A percentile compares a stretch with the other conserved stretches of the same genome.
phyloP scores from a whole-genome alignment of 768 basidiomycete species.

The Leccinum pellstonianum region DNA sequence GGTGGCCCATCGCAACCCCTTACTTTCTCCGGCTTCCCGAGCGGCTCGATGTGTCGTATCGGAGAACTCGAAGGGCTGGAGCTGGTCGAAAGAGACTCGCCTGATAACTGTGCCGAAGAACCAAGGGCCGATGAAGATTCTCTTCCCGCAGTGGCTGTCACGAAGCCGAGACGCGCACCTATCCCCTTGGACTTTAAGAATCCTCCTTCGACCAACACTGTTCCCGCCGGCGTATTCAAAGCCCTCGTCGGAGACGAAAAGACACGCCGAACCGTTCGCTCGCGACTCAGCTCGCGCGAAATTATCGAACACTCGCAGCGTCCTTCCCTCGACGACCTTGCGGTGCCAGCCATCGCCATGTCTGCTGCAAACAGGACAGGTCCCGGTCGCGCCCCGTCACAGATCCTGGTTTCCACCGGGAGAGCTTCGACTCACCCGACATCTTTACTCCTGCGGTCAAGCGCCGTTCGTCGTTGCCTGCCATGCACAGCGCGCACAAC shows the following conservation, averaged over 20 bases:
- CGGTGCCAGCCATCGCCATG: constrained; percentile 64
- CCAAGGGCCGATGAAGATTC: constrained; percentile 15
- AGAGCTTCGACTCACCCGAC: constrained; percentile 34
- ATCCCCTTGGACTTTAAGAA: constrained; percentile 79
- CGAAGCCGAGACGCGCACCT: constrained; percentile 62
- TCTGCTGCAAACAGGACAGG: constrained; percentile 47
- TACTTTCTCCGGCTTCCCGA: constrained; percentile 65
- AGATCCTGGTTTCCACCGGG: constrained; percentile 49
- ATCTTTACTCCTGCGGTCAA: constrained; percentile 39
- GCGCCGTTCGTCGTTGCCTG: constrained; percentile 58
- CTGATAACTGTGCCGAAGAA: constrained; percentile 9
- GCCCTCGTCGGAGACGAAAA: constrained; percentile 69
- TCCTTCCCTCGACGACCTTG: constrained; percentile 76
- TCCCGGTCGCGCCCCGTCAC: constrained; percentile 54
- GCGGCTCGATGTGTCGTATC: constrained; percentile 25
- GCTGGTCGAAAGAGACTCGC: constrained; percentile 10
- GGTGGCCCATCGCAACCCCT: constrained; percentile 43
- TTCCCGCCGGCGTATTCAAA: constrained; percentile 86
- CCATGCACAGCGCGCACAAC: constrained; percentile 46
- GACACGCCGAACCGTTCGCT: constrained; percentile 69
- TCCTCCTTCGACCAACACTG: constrained; percentile 65
- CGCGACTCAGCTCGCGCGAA: constrained; percentile 72
- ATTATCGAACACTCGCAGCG: constrained; percentile 64
- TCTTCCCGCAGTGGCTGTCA: constrained; percentile 13
- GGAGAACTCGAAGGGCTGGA: constrained; percentile 15